Percentiles rank a stretch among this genome's conserved stretches.
Evolutionary conservation across 352 stramenopile species (phyloP).

Genomic region (Pythium aphanidermatum): DNA sequence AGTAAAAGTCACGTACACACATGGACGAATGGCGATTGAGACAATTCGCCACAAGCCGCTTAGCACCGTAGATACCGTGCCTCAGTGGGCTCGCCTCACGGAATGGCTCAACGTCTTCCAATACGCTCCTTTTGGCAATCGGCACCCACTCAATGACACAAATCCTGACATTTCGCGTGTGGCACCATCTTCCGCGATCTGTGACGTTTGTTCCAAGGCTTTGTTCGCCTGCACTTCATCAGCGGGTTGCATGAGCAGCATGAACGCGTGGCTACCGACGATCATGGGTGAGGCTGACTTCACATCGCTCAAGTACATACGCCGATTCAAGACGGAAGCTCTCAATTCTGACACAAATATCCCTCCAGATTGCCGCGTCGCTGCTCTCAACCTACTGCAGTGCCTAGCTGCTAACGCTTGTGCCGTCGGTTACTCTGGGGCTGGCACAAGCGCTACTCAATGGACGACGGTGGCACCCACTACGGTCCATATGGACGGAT

Average conservation of each 20-base stretch:
- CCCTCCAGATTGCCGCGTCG: neutral
- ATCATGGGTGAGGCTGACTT: constrained; percentile 1
- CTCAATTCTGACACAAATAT: neutral
- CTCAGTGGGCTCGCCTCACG: constrained; percentile 10
- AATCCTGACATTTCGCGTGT: too few relatives aligned
- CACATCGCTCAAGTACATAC: neutral
- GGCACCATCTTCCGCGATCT: neutral
- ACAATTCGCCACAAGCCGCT: neutral
- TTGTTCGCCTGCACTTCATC: neutral
- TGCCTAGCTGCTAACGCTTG: constrained; percentile 4
- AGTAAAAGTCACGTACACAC: neutral
- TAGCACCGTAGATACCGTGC: neutral
- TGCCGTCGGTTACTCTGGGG: constrained; percentile 1
- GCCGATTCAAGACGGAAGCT: neutral
- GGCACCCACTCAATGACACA: too few relatives aligned
- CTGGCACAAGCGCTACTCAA: neutral
- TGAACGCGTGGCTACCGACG: neutral
- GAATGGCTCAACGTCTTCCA: constrained; percentile 10
- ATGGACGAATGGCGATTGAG: neutral
- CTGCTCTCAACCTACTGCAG: neutral
- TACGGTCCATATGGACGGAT: neutral
- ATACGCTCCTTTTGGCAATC: neutral
- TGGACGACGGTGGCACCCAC: constrained; percentile 5
- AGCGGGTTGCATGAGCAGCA: neutral
- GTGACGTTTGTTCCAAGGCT: neutral